Evolutionary conservation across 257 asterid genomes (phyloP).

Genomic region (Salvia rosmarinus): DNA sequence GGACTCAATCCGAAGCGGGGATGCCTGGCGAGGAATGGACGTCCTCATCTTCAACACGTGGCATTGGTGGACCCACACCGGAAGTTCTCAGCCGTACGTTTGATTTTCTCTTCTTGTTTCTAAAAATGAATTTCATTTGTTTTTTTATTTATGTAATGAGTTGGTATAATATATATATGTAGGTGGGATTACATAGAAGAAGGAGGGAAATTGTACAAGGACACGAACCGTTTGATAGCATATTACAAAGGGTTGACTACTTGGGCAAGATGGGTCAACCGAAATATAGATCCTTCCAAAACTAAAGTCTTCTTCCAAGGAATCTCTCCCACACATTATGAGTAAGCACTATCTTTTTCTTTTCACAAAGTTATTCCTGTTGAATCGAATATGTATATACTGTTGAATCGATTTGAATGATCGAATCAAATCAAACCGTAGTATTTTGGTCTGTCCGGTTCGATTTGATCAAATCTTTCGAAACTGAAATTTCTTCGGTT

Average conservation of each 20-base stretch:
- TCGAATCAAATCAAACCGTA: no score
- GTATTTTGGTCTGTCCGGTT: no score
- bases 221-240: conserved; percentile 84
- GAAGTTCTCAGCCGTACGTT: conserved; percentile 72
- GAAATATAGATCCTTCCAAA: conserved; percentile 67
- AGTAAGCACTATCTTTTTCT: conserved; percentile 45
- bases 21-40: conserved; percentile 83
- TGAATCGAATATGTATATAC: background rate
- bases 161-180: background rate
- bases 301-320: conserved; percentile 93
- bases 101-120: background rate
- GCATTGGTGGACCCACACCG: conserved; percentile 98
- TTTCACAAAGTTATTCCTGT: background rate
- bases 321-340: conserved; percentile 82
- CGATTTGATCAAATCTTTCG: no score
- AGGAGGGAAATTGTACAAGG: conserved; percentile 62
- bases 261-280: conserved; percentile 88
- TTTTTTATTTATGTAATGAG: background rate
- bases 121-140: background rate
- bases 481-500: no score
- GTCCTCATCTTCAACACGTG: conserved; percentile 79
- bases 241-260: conserved; percentile 86
- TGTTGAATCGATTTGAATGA: no score
- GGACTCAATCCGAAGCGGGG: conserved; percentile 64
- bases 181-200: conserved; percentile 88